phyloP scores from a whole-genome alignment of 2,329 filamentous ascomycete species.

The Hypoxylon sp. region DNA sequence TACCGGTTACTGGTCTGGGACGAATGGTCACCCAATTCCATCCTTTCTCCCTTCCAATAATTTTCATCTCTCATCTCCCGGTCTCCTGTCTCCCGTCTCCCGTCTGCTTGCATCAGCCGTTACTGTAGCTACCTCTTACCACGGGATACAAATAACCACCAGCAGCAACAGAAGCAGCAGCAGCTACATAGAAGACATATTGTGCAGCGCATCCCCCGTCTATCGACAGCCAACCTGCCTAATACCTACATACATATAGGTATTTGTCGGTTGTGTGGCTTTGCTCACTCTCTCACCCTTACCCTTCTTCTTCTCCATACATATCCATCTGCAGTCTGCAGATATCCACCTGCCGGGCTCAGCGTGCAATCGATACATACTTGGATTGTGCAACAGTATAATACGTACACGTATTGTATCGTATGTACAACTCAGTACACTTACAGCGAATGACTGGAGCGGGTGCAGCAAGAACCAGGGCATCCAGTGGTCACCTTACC shows the following conservation, averaged over 20 bases:
- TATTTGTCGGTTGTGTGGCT: conserved; percentile 27
- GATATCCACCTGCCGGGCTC: conserved; percentile 34
- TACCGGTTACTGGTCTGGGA: conserved; percentile 11
- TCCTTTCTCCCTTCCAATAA: conserved; percentile 17
- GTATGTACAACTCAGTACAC: conserved; percentile 32
- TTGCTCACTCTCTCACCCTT: conserved; percentile 21
- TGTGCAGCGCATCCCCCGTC: conserved; percentile 2
- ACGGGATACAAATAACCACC: conserved; percentile 14
- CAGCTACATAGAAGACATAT: background rate
- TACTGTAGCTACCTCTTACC: conserved; percentile 28
- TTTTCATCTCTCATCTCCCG: conserved; percentile 29
- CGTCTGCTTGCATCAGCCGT: conserved; percentile 24
- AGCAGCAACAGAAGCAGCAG: conserved; percentile 6
- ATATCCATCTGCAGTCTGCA: conserved; percentile 20
- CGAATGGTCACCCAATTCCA: conserved; percentile 7
- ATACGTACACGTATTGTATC: conserved; percentile 42
- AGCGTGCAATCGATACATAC: conserved; percentile 22
- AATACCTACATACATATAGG: background rate
- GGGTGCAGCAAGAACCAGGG: conserved; percentile 24
- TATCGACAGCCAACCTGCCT: background rate
- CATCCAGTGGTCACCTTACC: conserved; percentile 27
- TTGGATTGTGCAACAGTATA: conserved; percentile 37
- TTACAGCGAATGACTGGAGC: conserved; percentile 27
- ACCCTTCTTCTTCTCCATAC: conserved; percentile 3
- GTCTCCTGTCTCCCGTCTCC: conserved; percentile 6